A percentile compares a stretch with the other conserved stretches of the same genome.
phyloP scores from a whole-genome alignment of 805 yeast genomes.

The Scheffersomyces coipomensis region DNA sequence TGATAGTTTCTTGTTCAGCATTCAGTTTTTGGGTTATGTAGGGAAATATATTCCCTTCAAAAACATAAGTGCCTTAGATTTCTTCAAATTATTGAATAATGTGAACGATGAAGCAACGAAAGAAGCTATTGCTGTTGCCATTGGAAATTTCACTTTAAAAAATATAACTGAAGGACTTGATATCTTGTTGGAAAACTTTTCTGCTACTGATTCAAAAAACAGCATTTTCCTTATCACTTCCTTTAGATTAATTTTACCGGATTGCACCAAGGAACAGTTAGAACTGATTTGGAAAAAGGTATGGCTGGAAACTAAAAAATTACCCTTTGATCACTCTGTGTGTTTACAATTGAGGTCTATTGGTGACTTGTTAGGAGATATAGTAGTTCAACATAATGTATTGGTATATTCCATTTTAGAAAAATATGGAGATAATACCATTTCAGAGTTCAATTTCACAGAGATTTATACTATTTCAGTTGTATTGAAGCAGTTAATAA shows the following conservation, averaged over 20 bases:
- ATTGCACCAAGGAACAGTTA: slow-evolving; percentile 9
- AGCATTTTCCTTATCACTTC: background rate
- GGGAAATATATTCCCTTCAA: slow-evolving; percentile 1
- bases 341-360: slow-evolving; percentile 28
- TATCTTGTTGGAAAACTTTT: background rate
- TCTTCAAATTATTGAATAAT: background rate
- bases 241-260: background rate
- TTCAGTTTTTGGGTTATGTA: slow-evolving; percentile 50
- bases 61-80: background rate
- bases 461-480: slow-evolving; percentile 30
- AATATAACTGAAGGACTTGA: slow-evolving; percentile 25
- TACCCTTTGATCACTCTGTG: slow-evolving; percentile 11
- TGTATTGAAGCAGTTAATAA: slow-evolving; percentile 30
- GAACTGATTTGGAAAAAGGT: slow-evolving; percentile 24
- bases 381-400: slow-evolving; percentile 12
- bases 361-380: slow-evolving; percentile 35
- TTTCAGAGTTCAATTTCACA: slow-evolving; percentile 7
- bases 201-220: slow-evolving; percentile 21
- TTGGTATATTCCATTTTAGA: background rate
- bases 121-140: slow-evolving; percentile 49
- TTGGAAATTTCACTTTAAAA: slow-evolving; percentile 48
- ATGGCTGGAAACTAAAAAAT: slow-evolving; percentile 12
- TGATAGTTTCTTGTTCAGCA: slow-evolving; percentile 30
- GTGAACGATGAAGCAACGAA: slow-evolving; percentile 33
- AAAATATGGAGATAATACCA: slow-evolving; percentile 14